phyloP scores from a whole-genome alignment of 1,284 basidiomycete genomes.

The Leccinum pachyderme region DNA sequence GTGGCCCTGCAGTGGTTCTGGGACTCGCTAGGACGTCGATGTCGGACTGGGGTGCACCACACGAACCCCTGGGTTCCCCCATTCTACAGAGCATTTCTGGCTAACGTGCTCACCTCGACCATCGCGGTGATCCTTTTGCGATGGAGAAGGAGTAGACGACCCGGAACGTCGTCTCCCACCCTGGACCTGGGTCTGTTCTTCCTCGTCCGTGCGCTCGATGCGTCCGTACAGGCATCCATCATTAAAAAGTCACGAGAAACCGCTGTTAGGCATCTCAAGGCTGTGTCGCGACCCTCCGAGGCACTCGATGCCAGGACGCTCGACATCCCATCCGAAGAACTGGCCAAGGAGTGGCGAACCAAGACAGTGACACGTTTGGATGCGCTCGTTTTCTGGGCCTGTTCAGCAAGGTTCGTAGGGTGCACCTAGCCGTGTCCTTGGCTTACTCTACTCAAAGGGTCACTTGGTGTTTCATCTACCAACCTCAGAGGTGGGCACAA shows the following conservation, averaged over 20 bases:
- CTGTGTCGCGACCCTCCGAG: background rate
- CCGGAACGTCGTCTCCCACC: conserved; percentile 46
- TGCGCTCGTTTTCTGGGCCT: conserved; percentile 69
- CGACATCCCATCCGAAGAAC: conserved; percentile 5
- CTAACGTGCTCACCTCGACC: conserved; percentile 56
- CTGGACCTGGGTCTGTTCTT: conserved; percentile 67
- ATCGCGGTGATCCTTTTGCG: conserved; percentile 58
- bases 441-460: conserved; percentile 45
- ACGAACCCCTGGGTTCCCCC: conserved; percentile 17
- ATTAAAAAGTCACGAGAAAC: conserved; percentile 8
- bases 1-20: conserved; percentile 48
- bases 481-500: conserved; percentile 55
- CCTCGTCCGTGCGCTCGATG: conserved; percentile 68
- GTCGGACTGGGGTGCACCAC: background rate
- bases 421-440: background rate
- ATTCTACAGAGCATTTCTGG: conserved; percentile 52
- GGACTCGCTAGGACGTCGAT: conserved; percentile 32
- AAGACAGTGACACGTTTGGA: conserved; percentile 48
- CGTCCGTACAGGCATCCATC: conserved; percentile 44
- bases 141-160: conserved; percentile 19
- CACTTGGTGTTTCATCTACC: conserved; percentile 84
- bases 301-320: background rate
- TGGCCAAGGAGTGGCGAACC: conserved; percentile 17
- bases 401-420: conserved; percentile 61
- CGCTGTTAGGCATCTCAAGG: background rate